Base-by-base conservation (phyloP, 2,329 filamentous ascomycete species). In the Shiraia bambusicola region DNA sequence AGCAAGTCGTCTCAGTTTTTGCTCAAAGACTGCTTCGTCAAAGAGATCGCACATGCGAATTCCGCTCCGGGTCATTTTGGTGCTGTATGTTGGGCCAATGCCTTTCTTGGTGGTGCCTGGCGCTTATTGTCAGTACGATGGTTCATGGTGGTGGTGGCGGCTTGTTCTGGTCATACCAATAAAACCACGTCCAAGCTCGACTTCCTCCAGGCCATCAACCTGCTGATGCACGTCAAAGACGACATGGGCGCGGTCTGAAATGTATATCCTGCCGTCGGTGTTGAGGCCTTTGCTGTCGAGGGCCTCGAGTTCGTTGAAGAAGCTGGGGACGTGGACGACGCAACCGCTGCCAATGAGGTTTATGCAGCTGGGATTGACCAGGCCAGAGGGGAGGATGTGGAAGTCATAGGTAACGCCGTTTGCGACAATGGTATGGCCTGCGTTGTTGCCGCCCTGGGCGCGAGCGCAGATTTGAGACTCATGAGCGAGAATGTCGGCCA, bases 321-420 rank as follows among this genome's bases (percentile, higher is more conserved):
- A 84, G 39, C 75, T 74, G 14, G 81, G 80, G 40, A 86, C 76
- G 67, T 88, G 80, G 52, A 88, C 82, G 45, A 87, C 84, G 34
- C 83, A 84, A 45, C 86, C 65, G 47, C 72, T 55, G 27, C 75
- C 87, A 63, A 91, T 85, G 42, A 91, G 73, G 71, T 90, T 91
- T 57, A 81, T 76, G 65, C 80, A 87, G 30, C 73, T 72, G 6
- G 85, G 83, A 63, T 86, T 87, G 52, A 91, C 76, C 47, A 91
- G 77, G 45, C 87, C 87, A 41, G 81, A 86, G 16, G 66, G 64
- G 17, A 69, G 61, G 52, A 71, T 69, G 47, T 69, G 66, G 52
- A 67, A 68, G 41, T 69, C 66, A 56, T 69, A 69, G 16, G 76
- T 79, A 54, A 73, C 54, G 37, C 72, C 71, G 47, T 72, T 67